These are phyloP conservation scores for Boletus sp. DNA, from an alignment of 768 basidiomycete species.

Conservation along the genomic window DNA sequence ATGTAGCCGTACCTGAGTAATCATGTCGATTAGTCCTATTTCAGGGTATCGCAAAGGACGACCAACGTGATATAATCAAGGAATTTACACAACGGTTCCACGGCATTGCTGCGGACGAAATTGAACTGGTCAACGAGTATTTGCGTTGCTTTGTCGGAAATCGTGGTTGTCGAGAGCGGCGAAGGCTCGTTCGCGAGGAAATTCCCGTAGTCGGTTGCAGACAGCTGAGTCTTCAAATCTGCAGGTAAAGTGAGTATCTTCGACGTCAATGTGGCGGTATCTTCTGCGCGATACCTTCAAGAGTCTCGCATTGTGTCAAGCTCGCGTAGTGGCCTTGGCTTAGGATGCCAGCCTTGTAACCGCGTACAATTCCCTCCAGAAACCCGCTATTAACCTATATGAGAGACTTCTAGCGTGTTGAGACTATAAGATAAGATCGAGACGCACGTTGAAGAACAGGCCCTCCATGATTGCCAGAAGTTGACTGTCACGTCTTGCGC, in stretches of 20 bases:
- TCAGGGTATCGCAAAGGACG: background rate
- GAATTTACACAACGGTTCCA: constrained; percentile 87
- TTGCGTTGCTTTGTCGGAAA: constrained; percentile 95
- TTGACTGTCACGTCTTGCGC: background rate
- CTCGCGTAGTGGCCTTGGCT: constrained; percentile 88
- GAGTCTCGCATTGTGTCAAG: constrained; percentile 93
- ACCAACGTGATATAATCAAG: constrained; percentile 97
- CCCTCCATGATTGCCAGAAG: constrained; percentile 63
- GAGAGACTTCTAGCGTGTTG: constrained; percentile 14
- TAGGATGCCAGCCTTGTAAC: constrained; percentile 92
- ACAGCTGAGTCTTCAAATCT: constrained; percentile 96
- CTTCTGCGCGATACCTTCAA: constrained; percentile 66
- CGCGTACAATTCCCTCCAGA: constrained; percentile 79
- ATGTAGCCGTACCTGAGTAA: constrained; percentile 87
- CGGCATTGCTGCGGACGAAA: constrained; percentile 86
- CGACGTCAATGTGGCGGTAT: background rate
- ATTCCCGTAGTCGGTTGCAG: constrained; percentile 96
- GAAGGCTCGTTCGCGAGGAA: constrained; percentile 96
- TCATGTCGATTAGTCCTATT: constrained; percentile 1
- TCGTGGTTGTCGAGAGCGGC: constrained; percentile 89
- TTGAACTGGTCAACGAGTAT: constrained; percentile 97
- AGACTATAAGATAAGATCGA: background rate
- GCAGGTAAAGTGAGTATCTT: constrained; percentile 6
- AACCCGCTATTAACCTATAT: constrained; percentile 69
- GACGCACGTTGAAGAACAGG: constrained; percentile 79